Evolutionary conservation across 306 rosid species (phyloP), one percentile per base, ranked within the genome.

Genomic region (Quercus wislizeni): DNA sequence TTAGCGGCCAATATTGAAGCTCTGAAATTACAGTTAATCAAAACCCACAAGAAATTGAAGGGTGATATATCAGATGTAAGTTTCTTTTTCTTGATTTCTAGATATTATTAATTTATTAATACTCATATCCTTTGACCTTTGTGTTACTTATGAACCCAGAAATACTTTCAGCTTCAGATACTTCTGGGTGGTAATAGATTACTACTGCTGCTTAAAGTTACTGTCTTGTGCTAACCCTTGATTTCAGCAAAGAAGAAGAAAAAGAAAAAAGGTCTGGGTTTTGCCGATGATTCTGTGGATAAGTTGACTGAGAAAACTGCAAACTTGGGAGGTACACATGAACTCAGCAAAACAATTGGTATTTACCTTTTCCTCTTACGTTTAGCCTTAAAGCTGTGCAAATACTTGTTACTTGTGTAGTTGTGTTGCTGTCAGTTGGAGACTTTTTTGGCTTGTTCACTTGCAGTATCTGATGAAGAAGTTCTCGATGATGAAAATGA

Each of bases 221-320:
- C 8, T 43, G 49, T 43, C 12, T 43, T 43, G 10, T 43, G 49
- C 49, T 33, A 33, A 33, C 1, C 35, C 35, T 33, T 33, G 35
- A 33, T 33, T 10, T 43, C 49, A 43, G 2, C 49, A 70, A 70
- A 9, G 31, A 70, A 43, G 74, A 70, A 46, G 74, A 70, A 70
- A 70, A 70, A 70, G 74, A 70, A 70, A 30, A 70, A 70, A 38
- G 33, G 11, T 20, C 18, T 30, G 13, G n/a, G 28, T 70, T 70
- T 55, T 14, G 84, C 83, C 8, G 97, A 95, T 76, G 99, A 95
- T 27, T 57, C 89, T 1, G 97, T 86, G 85, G 98, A 94, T 35
- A 87, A 86, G 38, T 83, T 92, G 91, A 83, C 92, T 4, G 97
- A 91, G 87, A 88, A 95, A 79, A 90, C 99, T 2, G 99, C 91